phyloP scores from a whole-genome alignment of 768 basidiomycete species.

The Mycena filopes region DNA sequence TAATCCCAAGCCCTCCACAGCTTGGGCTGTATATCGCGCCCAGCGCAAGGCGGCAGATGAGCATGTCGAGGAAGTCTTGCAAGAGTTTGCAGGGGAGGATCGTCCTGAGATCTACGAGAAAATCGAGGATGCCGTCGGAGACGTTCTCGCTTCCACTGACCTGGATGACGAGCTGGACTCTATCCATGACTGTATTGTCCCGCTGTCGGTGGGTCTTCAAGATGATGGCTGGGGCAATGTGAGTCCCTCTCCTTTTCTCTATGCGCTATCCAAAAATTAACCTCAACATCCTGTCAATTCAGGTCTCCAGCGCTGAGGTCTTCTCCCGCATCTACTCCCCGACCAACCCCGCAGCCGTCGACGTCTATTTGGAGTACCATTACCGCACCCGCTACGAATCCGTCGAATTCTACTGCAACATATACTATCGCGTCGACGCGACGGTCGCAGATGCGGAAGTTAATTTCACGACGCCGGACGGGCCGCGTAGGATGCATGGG shows the following conservation, averaged over 20 bases:
- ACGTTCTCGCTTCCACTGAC: background rate
- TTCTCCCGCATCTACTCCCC: slow-evolving; percentile 23
- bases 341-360: slow-evolving; percentile 19
- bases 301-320: slow-evolving; percentile 18
- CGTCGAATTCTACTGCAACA: slow-evolving; percentile 24
- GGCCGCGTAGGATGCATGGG: slow-evolving; percentile 18
- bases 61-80: background rate
- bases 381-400: slow-evolving; percentile 25
- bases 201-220: background rate
- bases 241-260: background rate
- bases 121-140: slow-evolving; percentile 12
- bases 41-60: slow-evolving; percentile 18
- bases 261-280: background rate
- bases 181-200: slow-evolving; percentile 23
- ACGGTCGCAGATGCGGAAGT: background rate
- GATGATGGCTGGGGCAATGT: slow-evolving; percentile 24
- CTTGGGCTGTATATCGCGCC: slow-evolving; percentile 8
- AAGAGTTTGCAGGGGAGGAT: slow-evolving; percentile 5
- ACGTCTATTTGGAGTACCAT: slow-evolving; percentile 21
- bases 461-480: background rate
- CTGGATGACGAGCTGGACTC: background rate
- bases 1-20: background rate
- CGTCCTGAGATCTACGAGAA: slow-evolving; percentile 9
- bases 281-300: background rate
- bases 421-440: slow-evolving; percentile 16